Conservation (phyloP, 192 early-diverging fungal genomes). For the Oehlia diaphana region DNA sequence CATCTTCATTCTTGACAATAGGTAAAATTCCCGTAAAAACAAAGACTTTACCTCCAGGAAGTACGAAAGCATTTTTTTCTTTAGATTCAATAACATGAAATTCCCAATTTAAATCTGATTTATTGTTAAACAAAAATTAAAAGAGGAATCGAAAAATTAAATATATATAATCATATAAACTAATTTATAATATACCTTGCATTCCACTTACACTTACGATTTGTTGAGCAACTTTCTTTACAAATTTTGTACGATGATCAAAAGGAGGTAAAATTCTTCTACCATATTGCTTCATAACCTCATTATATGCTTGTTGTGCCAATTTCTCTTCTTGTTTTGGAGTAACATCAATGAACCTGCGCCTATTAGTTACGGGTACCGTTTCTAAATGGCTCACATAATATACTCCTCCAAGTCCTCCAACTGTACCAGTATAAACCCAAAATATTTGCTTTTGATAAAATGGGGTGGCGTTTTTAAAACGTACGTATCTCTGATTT, state of each 20-base stretch:
- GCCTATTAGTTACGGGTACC: conserved; percentile 68
- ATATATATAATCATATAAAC: no score
- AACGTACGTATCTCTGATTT: background rate
- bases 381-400: conserved; percentile 73
- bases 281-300: conserved; percentile 66
- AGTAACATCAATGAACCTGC: conserved; percentile 69
- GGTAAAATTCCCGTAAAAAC: conserved; percentile 94
- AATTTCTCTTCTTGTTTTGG: conserved; percentile 59
- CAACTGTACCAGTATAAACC: conserved; percentile 28
- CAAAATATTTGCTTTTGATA: conserved; percentile 24
- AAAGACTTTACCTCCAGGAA: conserved; percentile 96
- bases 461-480: background rate
- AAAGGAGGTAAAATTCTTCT: conserved; percentile 65
- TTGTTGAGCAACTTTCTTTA: conserved; percentile 66
- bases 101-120: conserved; percentile 75
- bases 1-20: conserved; percentile 76
- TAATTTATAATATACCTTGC: conserved; percentile 49
- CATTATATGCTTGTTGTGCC: conserved; percentile 69
- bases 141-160: background rate
- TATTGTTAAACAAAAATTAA: background rate
- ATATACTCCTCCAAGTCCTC: conserved; percentile 50
- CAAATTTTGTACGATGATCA: conserved; percentile 64
- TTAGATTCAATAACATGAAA: conserved; percentile 84
- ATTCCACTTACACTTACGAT: no score
- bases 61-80: conserved; percentile 90